A percentile compares a stretch with the other conserved stretches of the same genome.
These are phyloP conservation scores for Simplicillium sp. DNA, from an alignment of 2,329 filamentous ascomycete genomes.

Conservation along the genomic window DNA sequence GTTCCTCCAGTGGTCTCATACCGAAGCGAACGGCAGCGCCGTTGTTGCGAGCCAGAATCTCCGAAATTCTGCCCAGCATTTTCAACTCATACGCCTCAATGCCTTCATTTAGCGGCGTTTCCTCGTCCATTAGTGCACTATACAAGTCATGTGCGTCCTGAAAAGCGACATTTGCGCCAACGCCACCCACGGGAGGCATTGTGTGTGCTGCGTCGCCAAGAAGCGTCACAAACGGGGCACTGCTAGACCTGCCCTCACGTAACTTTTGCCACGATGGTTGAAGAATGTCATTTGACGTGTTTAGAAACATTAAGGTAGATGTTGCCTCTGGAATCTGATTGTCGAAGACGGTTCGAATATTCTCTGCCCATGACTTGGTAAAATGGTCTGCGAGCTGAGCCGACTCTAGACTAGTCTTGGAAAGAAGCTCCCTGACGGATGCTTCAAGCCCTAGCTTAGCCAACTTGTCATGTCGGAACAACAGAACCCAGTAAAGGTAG, in stretches of 20 bases:
- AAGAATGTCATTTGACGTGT: neutral
- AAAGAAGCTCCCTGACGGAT: neutral
- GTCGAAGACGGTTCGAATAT: neutral
- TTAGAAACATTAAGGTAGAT: neutral
- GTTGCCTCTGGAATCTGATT: neutral
- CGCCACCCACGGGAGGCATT: slow-evolving; percentile 6
- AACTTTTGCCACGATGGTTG: neutral
- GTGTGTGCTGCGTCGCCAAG: slow-evolving; percentile 9
- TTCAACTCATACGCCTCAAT: slow-evolving; percentile 2
- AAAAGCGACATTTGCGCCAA: slow-evolving; percentile 7
- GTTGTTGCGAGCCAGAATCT: neutral
- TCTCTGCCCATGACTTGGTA: neutral
- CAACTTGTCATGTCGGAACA: slow-evolving; percentile 6
- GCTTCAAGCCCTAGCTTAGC: neutral
- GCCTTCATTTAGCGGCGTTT: neutral
- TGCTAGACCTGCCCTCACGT: neutral
- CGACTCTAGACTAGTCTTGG: neutral
- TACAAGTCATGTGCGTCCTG: slow-evolving; percentile 5
- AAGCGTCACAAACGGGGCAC: slow-evolving; percentile 3
- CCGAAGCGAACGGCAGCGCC: slow-evolving; percentile 4
- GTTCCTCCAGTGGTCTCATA: slow-evolving; percentile 4
- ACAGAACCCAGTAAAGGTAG: slow-evolving; percentile 24
- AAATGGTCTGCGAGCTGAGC: neutral
- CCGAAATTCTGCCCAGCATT: slow-evolving; percentile 1
- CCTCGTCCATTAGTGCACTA: neutral